Evolutionary conservation across 176 grass and related monocot genomes (phyloP).

Genomic region (Typha latifolia): DNA sequence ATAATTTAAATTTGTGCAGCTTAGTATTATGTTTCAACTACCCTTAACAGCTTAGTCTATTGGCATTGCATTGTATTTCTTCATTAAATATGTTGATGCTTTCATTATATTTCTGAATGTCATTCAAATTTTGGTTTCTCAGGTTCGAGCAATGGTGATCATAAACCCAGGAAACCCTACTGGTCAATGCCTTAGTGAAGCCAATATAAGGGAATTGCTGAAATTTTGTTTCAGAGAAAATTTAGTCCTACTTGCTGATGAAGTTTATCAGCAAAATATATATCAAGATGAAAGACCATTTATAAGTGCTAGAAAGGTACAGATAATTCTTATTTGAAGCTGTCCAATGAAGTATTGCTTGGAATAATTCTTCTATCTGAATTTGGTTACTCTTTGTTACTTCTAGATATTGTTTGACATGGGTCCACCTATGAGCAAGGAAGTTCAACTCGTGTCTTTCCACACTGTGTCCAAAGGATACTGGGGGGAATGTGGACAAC

Average conservation of each 20-base stretch:
- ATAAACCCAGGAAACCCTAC: slow-evolving; percentile 99
- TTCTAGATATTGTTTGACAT: slow-evolving; percentile 81
- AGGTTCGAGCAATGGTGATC: slow-evolving; percentile 98
- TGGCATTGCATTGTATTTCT: too few relatives aligned
- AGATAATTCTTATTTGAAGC: neutral
- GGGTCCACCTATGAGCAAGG: slow-evolving; percentile 67
- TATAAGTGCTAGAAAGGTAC: slow-evolving; percentile 88
- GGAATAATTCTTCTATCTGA: neutral
- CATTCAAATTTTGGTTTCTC: slow-evolving; percentile 6
- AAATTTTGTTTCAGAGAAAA: slow-evolving; percentile 81
- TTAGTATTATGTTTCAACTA: too few relatives aligned
- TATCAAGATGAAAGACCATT: slow-evolving; percentile 93
- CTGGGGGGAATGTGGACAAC: slow-evolving; percentile 99
- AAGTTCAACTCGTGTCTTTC: slow-evolving; percentile 89
- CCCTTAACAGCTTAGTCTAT: too few relatives aligned
- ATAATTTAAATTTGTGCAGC: too few relatives aligned
- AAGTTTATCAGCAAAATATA: slow-evolving; percentile 98
- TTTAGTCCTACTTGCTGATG: slow-evolving; percentile 86
- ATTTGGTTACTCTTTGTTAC: slow-evolving; percentile 17
- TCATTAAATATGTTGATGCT: too few relatives aligned
- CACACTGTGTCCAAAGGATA: slow-evolving; percentile 98
- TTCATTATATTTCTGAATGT: neutral
- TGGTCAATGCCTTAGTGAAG: slow-evolving; percentile 91
- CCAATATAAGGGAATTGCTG: slow-evolving; percentile 71
- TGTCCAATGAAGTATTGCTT: neutral